These are phyloP conservation scores for Lactarius psammicola DNA, from an alignment of 768 basidiomycete genomes.

Conservation along the genomic window DNA sequence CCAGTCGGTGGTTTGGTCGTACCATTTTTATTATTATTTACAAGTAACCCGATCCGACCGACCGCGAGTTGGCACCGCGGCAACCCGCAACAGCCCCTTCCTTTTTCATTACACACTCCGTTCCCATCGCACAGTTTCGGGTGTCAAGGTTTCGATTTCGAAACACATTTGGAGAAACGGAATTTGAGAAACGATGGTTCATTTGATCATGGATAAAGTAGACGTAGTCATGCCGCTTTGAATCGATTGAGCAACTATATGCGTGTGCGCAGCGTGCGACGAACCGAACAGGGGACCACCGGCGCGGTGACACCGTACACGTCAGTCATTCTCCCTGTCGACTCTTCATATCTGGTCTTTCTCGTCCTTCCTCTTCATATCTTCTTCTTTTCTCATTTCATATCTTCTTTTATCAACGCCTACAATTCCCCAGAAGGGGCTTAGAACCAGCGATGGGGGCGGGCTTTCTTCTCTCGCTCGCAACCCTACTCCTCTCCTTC, in stretches of 20 bases:
- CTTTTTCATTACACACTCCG: background rate
- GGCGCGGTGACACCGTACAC: background rate
- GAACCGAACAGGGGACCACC: background rate
- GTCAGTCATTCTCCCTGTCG: background rate
- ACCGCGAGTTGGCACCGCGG: background rate
- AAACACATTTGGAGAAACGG: background rate
- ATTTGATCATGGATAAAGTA: background rate
- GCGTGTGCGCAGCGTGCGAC: background rate
- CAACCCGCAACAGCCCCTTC: too few relatives aligned
- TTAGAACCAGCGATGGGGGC: constrained; percentile 15
- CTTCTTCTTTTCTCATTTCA: background rate
- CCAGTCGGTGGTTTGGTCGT: constrained; percentile 12
- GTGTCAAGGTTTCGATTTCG: background rate
- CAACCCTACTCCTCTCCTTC: constrained; percentile 8
- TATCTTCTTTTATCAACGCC: background rate
- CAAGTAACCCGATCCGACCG: background rate
- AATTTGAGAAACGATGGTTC: background rate
- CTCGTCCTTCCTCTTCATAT: background rate
- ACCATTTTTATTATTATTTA: constrained; percentile 21
- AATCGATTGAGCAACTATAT: background rate
- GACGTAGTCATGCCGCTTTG: background rate
- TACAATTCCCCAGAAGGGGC: background rate
- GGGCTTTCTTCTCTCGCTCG: constrained; percentile 3
- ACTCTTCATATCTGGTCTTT: background rate
- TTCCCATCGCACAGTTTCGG: background rate